These are phyloP conservation scores for Murraya koenigii DNA, from an alignment of 345 rosid species.

Conservation along the genomic window DNA sequence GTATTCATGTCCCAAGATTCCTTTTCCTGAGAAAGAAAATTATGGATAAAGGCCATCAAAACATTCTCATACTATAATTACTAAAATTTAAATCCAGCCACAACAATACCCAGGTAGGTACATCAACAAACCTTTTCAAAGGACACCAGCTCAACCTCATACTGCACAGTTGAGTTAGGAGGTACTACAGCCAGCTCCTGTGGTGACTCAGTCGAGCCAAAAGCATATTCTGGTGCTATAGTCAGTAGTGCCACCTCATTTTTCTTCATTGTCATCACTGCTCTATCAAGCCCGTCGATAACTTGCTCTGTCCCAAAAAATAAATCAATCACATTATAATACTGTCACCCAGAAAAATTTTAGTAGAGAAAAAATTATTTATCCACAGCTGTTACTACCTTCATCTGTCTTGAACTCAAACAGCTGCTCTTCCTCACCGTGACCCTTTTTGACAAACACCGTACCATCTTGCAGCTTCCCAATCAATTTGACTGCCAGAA, in stretches of 20 bases:
- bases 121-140: conserved; percentile 59
- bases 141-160: conserved; percentile 75
- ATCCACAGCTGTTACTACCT: conserved; percentile 36
- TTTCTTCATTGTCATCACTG: conserved; percentile 80
- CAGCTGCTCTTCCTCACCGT: conserved; percentile 53
- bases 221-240: conserved; percentile 79
- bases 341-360: background rate
- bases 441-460: conserved; percentile 72
- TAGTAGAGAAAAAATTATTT: background rate
- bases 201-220: conserved; percentile 61
- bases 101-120: background rate
- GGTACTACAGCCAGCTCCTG: conserved; percentile 82
- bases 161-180: conserved; percentile 62
- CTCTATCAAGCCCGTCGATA: conserved; percentile 86
- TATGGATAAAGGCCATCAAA: background rate
- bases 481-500: conserved; percentile 69
- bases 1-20: conserved; percentile 99
- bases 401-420: conserved; percentile 88
- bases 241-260: conserved; percentile 78
- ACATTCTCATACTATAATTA: background rate
- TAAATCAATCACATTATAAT: background rate
- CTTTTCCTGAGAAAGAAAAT: conserved; percentile 50
- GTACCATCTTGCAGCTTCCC: conserved; percentile 88
- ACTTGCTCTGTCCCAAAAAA: conserved; percentile 64
- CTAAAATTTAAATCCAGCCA: background rate